Base-by-base conservation (phyloP, 768 basidiomycete species). In the Amyloporia xantha region DNA sequence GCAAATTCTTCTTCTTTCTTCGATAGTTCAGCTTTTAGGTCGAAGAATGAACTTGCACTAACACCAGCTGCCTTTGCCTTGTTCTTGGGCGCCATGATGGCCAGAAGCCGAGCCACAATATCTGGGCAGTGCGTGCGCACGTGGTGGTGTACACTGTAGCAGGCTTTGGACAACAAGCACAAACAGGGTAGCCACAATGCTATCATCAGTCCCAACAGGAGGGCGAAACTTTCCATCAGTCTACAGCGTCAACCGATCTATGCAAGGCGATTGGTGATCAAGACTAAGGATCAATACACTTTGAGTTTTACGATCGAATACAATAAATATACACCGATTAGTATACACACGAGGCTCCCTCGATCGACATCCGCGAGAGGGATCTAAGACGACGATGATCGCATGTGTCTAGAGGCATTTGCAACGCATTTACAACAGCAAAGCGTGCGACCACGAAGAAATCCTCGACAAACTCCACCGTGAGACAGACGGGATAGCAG, bases 21-120 rank as follows among this genome's bases (percentile, higher is more conserved):
- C 1, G 68, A 68, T 1, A 80, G 62, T 47, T 77, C 71, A 6
- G 75, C 82, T 53, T 85, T 87, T 37, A 93, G 78, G 59, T 91
- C 86, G n/a, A 90, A 77, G 63, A 91, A 87, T 0, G 90, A 88
- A 50, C 74, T 76, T 3, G 83, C 74, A 52, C 79, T 86, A 59
- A 88, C 74, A 6, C 85, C 85, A 30, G 81, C 78, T 13, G 80
- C 81, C 60, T 78, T 84, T 0, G 80, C 73, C 62, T 84, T 86
- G 62, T 71, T 74, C 4, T 70, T 65, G 28, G 79, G 74, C 10
- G 72, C 67, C 60, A 62, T 62, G 38, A 19, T 17, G 38, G 38
- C 17, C 38, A 39, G 15, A 39, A 39, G 41, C 17, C 23, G 41
- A 21, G 41, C 41, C 10, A 42, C 24, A 23, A 42, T 26, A 23